A percentile compares a stretch with the other conserved stretches of the same genome.
These are phyloP conservation scores for Adansonia rubrostipa DNA, from an alignment of 441 rosid species.

Conservation along the genomic window DNA sequence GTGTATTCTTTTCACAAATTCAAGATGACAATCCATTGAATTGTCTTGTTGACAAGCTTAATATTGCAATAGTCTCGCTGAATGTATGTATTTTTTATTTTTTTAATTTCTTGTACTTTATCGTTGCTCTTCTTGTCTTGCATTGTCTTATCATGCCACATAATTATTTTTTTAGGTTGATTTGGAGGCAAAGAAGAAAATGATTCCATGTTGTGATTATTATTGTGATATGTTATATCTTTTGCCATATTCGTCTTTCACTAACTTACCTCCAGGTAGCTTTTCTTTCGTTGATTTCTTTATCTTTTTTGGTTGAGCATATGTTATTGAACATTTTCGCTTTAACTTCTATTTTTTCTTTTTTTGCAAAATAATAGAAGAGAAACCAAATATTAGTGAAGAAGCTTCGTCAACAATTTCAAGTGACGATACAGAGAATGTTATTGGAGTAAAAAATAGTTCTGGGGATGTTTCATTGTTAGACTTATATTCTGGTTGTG, in stretches of 20 bases:
- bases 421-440: slow-evolving; percentile 39
- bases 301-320: neutral
- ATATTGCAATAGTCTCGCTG: slow-evolving; percentile 48
- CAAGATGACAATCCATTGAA: slow-evolving; percentile 56
- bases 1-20: slow-evolving; percentile 66
- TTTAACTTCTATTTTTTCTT: too few species aligned
- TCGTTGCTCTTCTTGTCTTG: neutral
- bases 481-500: slow-evolving; percentile 85
- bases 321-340: neutral
- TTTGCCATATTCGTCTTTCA: slow-evolving; percentile 59
- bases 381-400: slow-evolving; percentile 35
- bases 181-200: slow-evolving; percentile 33
- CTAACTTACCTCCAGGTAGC: slow-evolving; percentile 51
- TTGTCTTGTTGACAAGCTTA: slow-evolving; percentile 52
- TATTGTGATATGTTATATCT: slow-evolving; percentile 62
- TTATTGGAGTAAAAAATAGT: slow-evolving; percentile 21
- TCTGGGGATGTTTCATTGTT: slow-evolving; percentile 42
- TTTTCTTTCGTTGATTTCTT: neutral
- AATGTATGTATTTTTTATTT: slow-evolving; percentile 34
- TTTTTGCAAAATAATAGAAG: slow-evolving; percentile 30
- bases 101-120: neutral
- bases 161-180: slow-evolving; percentile 46
- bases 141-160: neutral
- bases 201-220: slow-evolving; percentile 47
- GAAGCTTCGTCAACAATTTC: slow-evolving; percentile 62